phyloP scores from a whole-genome alignment of 441 rosid species.

The Jatropha podagrica region DNA sequence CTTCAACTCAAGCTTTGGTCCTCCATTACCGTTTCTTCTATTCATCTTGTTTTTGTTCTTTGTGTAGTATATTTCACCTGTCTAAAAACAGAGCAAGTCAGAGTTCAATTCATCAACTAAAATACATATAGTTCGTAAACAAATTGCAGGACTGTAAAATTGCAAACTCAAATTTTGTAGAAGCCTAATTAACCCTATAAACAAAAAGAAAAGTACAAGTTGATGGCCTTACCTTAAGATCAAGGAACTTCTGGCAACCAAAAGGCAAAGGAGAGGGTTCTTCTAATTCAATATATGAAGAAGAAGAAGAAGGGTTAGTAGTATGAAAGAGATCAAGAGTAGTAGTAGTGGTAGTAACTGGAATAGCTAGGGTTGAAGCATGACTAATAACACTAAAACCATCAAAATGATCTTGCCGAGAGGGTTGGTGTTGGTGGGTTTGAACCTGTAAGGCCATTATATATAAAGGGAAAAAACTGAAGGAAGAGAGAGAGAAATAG shows the following conservation, averaged over 20 bases:
- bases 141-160: no score
- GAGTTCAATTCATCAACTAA: constrained; percentile 5
- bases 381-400: constrained; percentile 9
- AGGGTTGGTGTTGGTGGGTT: constrained; percentile 35
- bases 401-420: constrained; percentile 11
- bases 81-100: not conserved
- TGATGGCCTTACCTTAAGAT: constrained; percentile 32
- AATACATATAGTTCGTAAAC: not conserved
- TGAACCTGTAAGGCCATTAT: constrained; percentile 54
- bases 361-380: constrained; percentile 18
- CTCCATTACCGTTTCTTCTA: constrained; percentile 48
- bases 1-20: constrained; percentile 79
- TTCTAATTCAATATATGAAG: constrained; percentile 16
- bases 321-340: constrained; percentile 11
- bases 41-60: constrained; percentile 50
- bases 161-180: no score
- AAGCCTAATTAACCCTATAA: no score
- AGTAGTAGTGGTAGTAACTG: not conserved
- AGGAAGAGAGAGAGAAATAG: constrained; percentile 48
- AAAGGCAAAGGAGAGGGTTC: constrained; percentile 21
- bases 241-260: constrained; percentile 20
- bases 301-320: not conserved
- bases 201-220: not conserved
- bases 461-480: constrained; percentile 37
- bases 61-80: constrained; percentile 12